Percentiles rank a stretch among this genome's conserved stretches.
Conservation (phyloP, 768 basidiomycete species). For the Pilatotrama ljubarskyi region DNA sequence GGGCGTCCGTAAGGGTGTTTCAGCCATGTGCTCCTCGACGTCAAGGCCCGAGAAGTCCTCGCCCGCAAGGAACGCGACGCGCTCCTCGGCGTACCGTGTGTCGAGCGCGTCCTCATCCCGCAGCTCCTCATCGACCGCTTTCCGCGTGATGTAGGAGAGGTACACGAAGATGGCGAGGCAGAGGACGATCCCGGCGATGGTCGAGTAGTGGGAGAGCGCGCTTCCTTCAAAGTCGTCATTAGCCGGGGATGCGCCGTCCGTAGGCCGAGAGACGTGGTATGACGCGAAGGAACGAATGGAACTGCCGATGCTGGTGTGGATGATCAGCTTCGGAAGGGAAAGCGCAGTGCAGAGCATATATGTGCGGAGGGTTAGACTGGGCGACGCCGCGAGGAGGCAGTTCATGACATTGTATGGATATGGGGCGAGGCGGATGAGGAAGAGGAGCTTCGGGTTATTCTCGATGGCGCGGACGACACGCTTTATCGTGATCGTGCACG, state of each 20-base stretch:
- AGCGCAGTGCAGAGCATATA: slow-evolving; percentile 81
- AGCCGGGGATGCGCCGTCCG: slow-evolving; percentile 11
- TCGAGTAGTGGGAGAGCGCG: slow-evolving; percentile 57
- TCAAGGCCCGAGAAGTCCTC: slow-evolving; percentile 27
- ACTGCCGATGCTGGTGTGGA: slow-evolving; percentile 87
- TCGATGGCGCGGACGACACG: slow-evolving; percentile 87
- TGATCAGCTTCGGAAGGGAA: slow-evolving; percentile 85
- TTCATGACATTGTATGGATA: slow-evolving; percentile 96
- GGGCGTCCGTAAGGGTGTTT: slow-evolving; percentile 6
- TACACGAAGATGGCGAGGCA: slow-evolving; percentile 79
- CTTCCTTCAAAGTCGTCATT: slow-evolving; percentile 47
- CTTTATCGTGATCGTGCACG: slow-evolving; percentile 67
- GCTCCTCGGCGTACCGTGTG: slow-evolving; percentile 46
- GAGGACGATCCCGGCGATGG: slow-evolving; percentile 65
- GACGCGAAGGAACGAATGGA: slow-evolving; percentile 84
- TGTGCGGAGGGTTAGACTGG: slow-evolving; percentile 73
- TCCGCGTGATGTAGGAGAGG: slow-evolving; percentile 75
- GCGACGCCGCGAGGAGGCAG: slow-evolving; percentile 86
- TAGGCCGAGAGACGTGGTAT: slow-evolving; percentile 44
- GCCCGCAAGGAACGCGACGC: slow-evolving; percentile 50
- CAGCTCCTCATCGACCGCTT: slow-evolving; percentile 57
- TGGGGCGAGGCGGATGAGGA: slow-evolving; percentile 90
- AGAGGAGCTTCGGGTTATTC: slow-evolving; percentile 81
- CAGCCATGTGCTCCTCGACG: slow-evolving; percentile 25
- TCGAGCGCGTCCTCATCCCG: slow-evolving; percentile 43